These are phyloP conservation scores for Aspergillus versicolor DNA, from an alignment of 2,329 filamentous ascomycete genomes.

Conservation along the genomic window DNA sequence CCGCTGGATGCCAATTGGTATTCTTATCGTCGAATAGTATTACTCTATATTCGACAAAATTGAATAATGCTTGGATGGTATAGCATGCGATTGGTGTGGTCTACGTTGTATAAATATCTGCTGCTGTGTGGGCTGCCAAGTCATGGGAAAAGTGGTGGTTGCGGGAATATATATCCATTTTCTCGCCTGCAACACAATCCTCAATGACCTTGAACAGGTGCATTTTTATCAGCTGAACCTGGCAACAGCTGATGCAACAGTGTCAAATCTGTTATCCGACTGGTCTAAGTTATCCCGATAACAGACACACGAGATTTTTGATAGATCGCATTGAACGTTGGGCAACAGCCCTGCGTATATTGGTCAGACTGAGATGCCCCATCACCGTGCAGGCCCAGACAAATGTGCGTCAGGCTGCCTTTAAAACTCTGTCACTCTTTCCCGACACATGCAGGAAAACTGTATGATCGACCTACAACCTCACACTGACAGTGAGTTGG, in stretches of 20 bases:
- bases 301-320: neutral
- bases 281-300: neutral
- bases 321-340: neutral
- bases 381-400: neutral
- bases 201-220: neutral
- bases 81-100: neutral
- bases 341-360: slow-evolving; percentile 6
- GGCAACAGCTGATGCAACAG: too few relatives aligned
- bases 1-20: too few relatives aligned
- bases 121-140: neutral
- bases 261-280: neutral
- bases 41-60: neutral
- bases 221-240: too few relatives aligned
- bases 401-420: neutral
- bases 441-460: neutral
- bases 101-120: neutral
- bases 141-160: neutral
- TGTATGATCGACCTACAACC: neutral
- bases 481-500: neutral
- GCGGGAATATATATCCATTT: neutral
- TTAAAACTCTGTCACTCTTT: neutral
- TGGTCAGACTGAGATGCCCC: neutral
- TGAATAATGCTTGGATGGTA: neutral
- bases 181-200: neutral
- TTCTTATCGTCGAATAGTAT: too few relatives aligned